Percentiles rank a stretch among this genome's conserved stretches.
phyloP scores from a whole-genome alignment of 441 rosid species.

The Erysimum cheiri region DNA sequence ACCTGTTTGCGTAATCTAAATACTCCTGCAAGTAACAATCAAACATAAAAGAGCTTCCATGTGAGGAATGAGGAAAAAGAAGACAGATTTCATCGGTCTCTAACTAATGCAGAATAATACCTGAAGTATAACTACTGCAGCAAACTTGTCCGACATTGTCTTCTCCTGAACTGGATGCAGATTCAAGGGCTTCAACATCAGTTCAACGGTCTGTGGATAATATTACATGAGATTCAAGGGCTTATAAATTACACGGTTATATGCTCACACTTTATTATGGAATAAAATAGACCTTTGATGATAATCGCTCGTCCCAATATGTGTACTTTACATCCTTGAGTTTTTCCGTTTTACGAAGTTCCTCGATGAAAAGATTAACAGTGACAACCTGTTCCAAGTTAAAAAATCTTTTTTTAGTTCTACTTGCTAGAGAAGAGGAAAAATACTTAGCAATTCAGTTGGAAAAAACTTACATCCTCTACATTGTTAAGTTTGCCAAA shows the following conservation, averaged over 20 bases:
- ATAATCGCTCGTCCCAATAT: constrained; percentile 79
- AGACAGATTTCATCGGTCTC: constrained; percentile 1
- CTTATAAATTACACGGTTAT: background rate
- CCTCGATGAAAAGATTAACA: constrained; percentile 73
- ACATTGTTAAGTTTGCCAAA: constrained; percentile 46
- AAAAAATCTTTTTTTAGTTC: constrained; percentile 9
- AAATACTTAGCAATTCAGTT: background rate
- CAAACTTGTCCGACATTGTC: constrained; percentile 77
- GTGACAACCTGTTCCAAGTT: constrained; percentile 56
- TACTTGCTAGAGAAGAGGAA: constrained; percentile 15
- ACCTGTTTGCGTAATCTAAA: constrained; percentile 67
- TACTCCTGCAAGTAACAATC: constrained; percentile 61
- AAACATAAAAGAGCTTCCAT: constrained; percentile 28
- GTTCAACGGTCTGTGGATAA: constrained; percentile 61
- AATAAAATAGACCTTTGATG: constrained; percentile 68
- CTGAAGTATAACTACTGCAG: constrained; percentile 94
- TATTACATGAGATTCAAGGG: constrained; percentile 27
- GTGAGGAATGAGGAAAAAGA: background rate
- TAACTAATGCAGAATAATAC: constrained; percentile 46
- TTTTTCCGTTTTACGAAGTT: constrained; percentile 65
- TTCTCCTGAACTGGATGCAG: constrained; percentile 63
- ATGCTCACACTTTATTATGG: background rate
- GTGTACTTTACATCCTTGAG: constrained; percentile 72
- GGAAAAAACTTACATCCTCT: constrained; percentile 52
- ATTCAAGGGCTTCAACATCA: constrained; percentile 62